Conservation (phyloP, 73 alveolate species). For the Tetrahymena malaccensis region DNA sequence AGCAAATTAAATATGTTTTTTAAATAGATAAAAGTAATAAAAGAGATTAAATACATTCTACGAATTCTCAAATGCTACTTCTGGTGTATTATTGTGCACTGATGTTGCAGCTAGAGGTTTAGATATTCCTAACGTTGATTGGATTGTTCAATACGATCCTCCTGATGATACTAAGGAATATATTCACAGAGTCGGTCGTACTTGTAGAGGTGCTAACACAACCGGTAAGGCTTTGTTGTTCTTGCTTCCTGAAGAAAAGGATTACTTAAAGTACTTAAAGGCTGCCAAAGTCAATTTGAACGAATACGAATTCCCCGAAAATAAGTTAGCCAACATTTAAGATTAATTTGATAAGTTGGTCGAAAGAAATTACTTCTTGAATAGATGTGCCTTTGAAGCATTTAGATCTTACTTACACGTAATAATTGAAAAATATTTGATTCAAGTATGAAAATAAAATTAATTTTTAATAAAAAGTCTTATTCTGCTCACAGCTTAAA, state of each 20-base stretch:
- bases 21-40: conserved; percentile 1
- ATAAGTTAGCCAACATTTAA: conserved; percentile 88
- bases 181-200: conserved; percentile 98
- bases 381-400: conserved; percentile 94
- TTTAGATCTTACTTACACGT: conserved; percentile 71
- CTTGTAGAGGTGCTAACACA: conserved; percentile 94
- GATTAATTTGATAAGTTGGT: conserved; percentile 88
- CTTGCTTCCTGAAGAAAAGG: conserved; percentile 94
- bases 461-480: conserved; percentile 48
- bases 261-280: conserved; percentile 79
- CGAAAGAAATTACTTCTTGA: conserved; percentile 93
- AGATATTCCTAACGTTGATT: conserved; percentile 76
- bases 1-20: neutral
- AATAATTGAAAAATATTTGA: neutral
- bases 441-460: neutral
- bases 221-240: conserved; percentile 93
- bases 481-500: conserved; percentile 82
- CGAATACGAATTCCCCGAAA: conserved; percentile 97
- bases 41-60: conserved; percentile 85
- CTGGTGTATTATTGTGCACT: conserved; percentile 96
- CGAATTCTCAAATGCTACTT: conserved; percentile 92
- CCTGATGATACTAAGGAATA: conserved; percentile 99
- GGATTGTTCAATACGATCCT: conserved; percentile 98
- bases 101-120: conserved; percentile 99
- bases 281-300: conserved; percentile 88